Evolutionary conservation across 164 flowering plant genomes (phyloP), one percentile per base, ranked within the genome.

Genomic region (Cinnamomum micranthum): DNA sequence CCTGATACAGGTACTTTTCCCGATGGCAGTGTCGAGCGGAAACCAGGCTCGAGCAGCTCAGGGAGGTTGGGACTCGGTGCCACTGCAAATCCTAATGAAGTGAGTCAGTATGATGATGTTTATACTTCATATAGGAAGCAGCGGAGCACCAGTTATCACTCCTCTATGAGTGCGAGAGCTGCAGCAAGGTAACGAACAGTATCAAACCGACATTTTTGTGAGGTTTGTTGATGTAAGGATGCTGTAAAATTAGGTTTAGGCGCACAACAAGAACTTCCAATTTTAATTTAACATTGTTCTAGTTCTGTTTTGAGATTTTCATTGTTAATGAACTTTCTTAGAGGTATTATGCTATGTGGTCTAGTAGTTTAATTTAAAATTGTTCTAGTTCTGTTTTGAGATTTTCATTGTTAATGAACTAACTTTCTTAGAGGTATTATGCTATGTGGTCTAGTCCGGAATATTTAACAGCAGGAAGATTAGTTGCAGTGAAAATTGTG

Each of bases 61-160:
- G 98, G 92, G 50, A 77, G 98, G 77, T 78, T 95, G 79, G 99
- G 99, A 33, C 97, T 95, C 27, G 98, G 98, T 19, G 95, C 99
- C 25, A 81, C 91, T 6, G 92, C 97, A 65, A 82, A 91, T 79
- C 95, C 98, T 50, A 93, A 90, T 65, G 99, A 92, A 81, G 85
- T 77, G 31, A 92, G 94, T 76, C 99, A 96, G 73, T 96, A 96
- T 71, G 98, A 94, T 79, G 98, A 94, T 84, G 99, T 96, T 68
- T 96, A 96, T 78, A 68, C 91, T 15, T 94, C 98, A 14, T 96
- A 96, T 75, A 82, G 98, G 85, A 96, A 96, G 78, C 92, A 94
- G 65, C 84, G 98, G 75, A 96, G 99, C 86, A 87, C 97, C 64
- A 92, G 70, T 62, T 96, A 96, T 73, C 99, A 96, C 79, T 68